These are phyloP conservation scores for Pachysolen tannophilus DNA, from an alignment of 805 yeast genomes.

Conservation along the genomic window DNA sequence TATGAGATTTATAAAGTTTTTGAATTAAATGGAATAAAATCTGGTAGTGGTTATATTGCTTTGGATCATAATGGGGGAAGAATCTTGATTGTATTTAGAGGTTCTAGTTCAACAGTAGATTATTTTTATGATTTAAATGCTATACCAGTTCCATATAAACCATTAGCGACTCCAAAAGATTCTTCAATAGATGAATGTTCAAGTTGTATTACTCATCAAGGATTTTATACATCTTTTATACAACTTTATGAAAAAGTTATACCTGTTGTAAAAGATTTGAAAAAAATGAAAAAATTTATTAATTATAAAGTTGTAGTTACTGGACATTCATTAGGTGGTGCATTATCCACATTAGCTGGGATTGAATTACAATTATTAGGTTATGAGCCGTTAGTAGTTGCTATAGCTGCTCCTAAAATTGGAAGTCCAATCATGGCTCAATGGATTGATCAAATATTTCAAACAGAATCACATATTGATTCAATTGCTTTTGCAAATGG, in stretches of 20 bases:
- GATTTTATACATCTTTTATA: not conserved
- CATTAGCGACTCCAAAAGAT: constrained; percentile 19
- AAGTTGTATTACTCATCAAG: not conserved
- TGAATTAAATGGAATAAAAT: constrained; percentile 24
- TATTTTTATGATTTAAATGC: constrained; percentile 53
- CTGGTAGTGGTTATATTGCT: constrained; percentile 42
- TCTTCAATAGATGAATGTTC: not conserved
- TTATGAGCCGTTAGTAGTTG: constrained; percentile 41
- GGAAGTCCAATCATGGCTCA: constrained; percentile 34
- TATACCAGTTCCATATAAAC: constrained; percentile 37
- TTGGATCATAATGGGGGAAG: constrained; percentile 35
- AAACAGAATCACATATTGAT: constrained; percentile 24
- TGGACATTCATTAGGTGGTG: constrained; percentile 79
- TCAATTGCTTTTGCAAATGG: constrained; percentile 15
- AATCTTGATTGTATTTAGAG: constrained; percentile 50
- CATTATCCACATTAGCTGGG: constrained; percentile 55
- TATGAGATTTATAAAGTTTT: constrained; percentile 30
- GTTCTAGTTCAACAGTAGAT: constrained; percentile 53
- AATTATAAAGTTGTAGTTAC: constrained; percentile 44
- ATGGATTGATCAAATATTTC: constrained; percentile 45
- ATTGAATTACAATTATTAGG: constrained; percentile 53
- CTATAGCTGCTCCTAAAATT: constrained; percentile 59
- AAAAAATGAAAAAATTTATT: constrained; percentile 30
- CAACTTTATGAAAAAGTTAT: constrained; percentile 24
- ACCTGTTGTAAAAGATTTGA: too few relatives aligned